A percentile compares a stretch with the other conserved stretches of the same genome.
phyloP scores from a whole-genome alignment of 306 rosid species.

The Cicer bijugum region DNA sequence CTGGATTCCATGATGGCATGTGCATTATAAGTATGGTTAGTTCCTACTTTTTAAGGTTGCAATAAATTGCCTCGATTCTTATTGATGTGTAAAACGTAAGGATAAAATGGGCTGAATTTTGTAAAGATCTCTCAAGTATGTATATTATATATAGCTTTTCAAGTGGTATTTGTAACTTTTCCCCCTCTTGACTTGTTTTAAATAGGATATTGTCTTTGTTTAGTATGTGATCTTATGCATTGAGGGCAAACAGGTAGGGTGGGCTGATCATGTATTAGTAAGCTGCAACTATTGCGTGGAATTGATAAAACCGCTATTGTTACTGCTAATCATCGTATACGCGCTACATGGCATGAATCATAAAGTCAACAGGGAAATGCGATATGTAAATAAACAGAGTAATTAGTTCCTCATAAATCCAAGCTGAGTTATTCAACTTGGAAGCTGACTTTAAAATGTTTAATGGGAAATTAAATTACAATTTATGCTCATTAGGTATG shows the following conservation, averaged over 20 bases:
- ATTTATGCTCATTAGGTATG: background rate
- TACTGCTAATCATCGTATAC: background rate
- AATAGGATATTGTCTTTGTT: conserved; percentile 4
- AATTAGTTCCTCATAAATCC: background rate
- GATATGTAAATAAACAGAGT: conserved; percentile 6
- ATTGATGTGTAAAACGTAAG: conserved; percentile 15
- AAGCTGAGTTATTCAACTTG: background rate
- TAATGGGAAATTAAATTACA: conserved; percentile 1
- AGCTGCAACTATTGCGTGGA: background rate
- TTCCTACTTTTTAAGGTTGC: conserved; percentile 16
- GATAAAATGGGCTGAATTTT: conserved; percentile 26
- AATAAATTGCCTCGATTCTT: conserved; percentile 9
- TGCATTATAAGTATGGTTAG: conserved; percentile 16
- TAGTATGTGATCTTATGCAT: background rate
- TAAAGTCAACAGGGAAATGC: background rate
- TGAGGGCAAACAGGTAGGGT: background rate
- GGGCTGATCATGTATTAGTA: background rate
- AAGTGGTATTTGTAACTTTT: conserved; percentile 14
- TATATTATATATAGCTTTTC: conserved; percentile 7
- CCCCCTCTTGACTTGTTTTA: conserved; percentile 18
- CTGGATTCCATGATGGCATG: conserved; percentile 32
- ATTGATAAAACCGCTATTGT: conserved; percentile 7
- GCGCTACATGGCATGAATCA: conserved; percentile 4
- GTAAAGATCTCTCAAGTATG: conserved; percentile 22
- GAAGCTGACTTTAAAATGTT: conserved; percentile 5